Conservation (phyloP, 2,329 filamentous ascomycete species). For the Aureobasidium mangrovei region DNA sequence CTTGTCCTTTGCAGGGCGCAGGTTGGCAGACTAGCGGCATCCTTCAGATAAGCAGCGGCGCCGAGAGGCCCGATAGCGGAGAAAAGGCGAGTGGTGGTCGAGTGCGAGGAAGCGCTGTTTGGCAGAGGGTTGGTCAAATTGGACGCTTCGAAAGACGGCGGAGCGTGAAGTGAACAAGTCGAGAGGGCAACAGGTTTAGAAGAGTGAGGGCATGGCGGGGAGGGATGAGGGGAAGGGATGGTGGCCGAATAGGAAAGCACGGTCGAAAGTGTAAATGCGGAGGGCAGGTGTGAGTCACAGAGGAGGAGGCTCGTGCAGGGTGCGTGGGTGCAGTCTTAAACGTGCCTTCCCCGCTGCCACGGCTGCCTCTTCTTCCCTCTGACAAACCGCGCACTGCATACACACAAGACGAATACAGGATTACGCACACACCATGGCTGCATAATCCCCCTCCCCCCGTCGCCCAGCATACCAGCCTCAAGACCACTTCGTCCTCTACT, state of each 20-base stretch:
- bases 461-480: slow-evolving; percentile 14
- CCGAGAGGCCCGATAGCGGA: neutral
- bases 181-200: neutral
- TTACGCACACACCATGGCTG: slow-evolving; percentile 16
- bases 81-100: neutral
- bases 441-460: slow-evolving; percentile 13
- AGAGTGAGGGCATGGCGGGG: neutral
- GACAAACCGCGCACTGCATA: neutral
- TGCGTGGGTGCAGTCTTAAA: too few species aligned
- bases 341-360: neutral
- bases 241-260: neutral
- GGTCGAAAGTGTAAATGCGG: neutral
- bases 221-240: neutral
- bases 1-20: slow-evolving; percentile 3
- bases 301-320: neutral
- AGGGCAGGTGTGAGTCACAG: slow-evolving; percentile 4
- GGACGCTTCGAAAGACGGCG: neutral
- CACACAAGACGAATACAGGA: neutral
- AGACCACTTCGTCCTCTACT: slow-evolving; percentile 16
- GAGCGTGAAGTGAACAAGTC: neutral
- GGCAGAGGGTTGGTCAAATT: slow-evolving; percentile 4
- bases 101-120: neutral
- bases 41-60: slow-evolving; percentile 7
- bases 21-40: slow-evolving; percentile 6
- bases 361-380: neutral